phyloP scores from a whole-genome alignment of 116 monocot genomes.

The Zostera marina region DNA sequence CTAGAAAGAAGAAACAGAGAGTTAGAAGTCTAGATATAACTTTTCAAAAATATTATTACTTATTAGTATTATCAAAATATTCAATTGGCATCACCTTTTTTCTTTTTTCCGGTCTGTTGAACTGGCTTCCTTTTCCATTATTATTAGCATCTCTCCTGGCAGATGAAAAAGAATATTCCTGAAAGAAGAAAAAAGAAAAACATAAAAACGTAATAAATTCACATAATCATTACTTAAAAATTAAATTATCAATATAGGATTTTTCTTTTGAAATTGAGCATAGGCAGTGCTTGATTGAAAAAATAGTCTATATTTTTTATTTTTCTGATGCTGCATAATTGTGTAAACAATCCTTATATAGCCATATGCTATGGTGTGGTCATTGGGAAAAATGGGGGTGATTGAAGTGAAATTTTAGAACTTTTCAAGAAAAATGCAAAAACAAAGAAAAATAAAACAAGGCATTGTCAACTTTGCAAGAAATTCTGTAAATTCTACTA shows the following conservation, averaged over 20 bases:
- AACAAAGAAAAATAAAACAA: too few species aligned
- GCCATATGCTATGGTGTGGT: too few species aligned
- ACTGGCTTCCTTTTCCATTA: slow-evolving; percentile 31
- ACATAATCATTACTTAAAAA: too few species aligned
- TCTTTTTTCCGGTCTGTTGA: slow-evolving; percentile 35
- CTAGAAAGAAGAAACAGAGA: slow-evolving; percentile 14
- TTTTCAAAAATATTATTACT: background rate
- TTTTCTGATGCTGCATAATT: background rate
- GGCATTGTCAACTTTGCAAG: background rate
- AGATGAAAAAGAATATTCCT: slow-evolving; percentile 86
- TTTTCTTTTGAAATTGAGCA: background rate
- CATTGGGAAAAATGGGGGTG: too few species aligned
- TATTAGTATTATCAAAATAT: background rate
- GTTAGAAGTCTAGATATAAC: background rate
- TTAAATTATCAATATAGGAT: too few species aligned
- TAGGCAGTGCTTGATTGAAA: background rate
- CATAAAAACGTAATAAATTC: background rate
- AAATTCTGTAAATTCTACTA: background rate
- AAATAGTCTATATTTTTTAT: background rate
- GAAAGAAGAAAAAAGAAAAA: slow-evolving; percentile 2
- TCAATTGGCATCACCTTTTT: slow-evolving; percentile 26
- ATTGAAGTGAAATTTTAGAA: too few species aligned
- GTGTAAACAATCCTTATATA: background rate
- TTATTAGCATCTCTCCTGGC: slow-evolving; percentile 38
- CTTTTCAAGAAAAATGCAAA: too few species aligned